A percentile compares a stretch with the other conserved stretches of the same genome.
Conservation (phyloP, 2,329 filamentous ascomycete genomes). For the Sporothrix luriei region DNA sequence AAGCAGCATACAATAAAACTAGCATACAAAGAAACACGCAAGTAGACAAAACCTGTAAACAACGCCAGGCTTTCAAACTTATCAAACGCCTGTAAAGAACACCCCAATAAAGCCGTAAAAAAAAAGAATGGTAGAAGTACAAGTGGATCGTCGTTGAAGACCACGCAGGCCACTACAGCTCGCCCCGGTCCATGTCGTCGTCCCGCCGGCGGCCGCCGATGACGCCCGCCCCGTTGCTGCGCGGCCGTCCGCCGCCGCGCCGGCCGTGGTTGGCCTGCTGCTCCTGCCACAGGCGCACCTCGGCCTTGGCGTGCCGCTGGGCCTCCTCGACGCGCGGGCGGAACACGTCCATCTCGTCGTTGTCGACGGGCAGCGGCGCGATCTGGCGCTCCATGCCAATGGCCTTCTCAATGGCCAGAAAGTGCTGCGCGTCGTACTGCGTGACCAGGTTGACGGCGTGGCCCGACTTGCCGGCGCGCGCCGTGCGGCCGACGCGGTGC, state of each 20-base stretch:
- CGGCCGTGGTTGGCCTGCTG: constrained; percentile 46
- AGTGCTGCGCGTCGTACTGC: constrained; percentile 85
- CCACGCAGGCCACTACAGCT: constrained; percentile 54
- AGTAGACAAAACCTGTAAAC: not conserved
- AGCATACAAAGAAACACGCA: not conserved
- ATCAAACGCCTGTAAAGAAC: not conserved
- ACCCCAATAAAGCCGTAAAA: not conserved
- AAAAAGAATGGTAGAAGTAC: not conserved
- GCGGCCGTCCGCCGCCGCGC: constrained; percentile 48
- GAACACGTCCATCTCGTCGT: constrained; percentile 85
- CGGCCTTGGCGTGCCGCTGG: constrained; percentile 73
- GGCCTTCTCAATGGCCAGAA: constrained; percentile 77
- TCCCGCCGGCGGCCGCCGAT: constrained; percentile 39
- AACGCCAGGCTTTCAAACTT: not conserved
- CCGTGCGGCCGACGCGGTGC: constrained; percentile 85
- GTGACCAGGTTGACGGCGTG: constrained; percentile 80
- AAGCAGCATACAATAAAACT: too few relatives aligned
- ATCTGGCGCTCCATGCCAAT: constrained; percentile 70
- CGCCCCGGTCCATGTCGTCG: constrained; percentile 74
- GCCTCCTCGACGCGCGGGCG: constrained; percentile 78
- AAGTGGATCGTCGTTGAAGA: not conserved
- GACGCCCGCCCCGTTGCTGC: constrained; percentile 49
- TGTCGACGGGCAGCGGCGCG: constrained; percentile 66
- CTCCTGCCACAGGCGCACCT: constrained; percentile 72
- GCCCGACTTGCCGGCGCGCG: constrained; percentile 81